These are phyloP conservation scores for Mycena alexandri DNA, from an alignment of 768 basidiomycete species.

Conservation along the genomic window DNA sequence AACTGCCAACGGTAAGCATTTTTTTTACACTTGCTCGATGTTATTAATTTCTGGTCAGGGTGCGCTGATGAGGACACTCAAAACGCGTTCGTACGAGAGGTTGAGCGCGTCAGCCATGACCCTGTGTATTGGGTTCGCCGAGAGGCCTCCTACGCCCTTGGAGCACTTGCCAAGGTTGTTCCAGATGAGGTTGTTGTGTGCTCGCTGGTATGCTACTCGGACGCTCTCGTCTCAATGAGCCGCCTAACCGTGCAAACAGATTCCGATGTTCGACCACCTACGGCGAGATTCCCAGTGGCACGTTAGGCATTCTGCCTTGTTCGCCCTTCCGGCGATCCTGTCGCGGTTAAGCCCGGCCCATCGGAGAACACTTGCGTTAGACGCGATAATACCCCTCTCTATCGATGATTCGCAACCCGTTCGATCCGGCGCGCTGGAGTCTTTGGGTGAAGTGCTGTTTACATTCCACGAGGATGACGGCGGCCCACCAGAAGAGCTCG, in stretches of 20 bases:
- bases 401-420: slow-evolving; percentile 75
- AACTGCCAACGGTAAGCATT: slow-evolving; percentile 76
- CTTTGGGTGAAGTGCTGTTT: slow-evolving; percentile 90
- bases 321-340: slow-evolving; percentile 86
- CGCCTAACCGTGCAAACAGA: slow-evolving; percentile 56
- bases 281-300: slow-evolving; percentile 79
- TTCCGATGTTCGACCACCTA: slow-evolving; percentile 83
- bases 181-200: slow-evolving; percentile 77
- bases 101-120: slow-evolving; percentile 75
- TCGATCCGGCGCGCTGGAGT: slow-evolving; percentile 84
- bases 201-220: slow-evolving; percentile 65
- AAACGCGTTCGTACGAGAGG: slow-evolving; percentile 77
- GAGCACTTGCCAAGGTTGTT: slow-evolving; percentile 88
- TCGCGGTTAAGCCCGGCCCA: slow-evolving; percentile 69
- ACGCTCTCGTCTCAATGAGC: not conserved
- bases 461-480: slow-evolving; percentile 75
- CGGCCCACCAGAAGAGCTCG: slow-evolving; percentile 80
- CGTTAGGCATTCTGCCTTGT: slow-evolving; percentile 89
- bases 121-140: slow-evolving; percentile 83
- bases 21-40: slow-evolving; percentile 27
- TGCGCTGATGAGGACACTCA: slow-evolving; percentile 68
- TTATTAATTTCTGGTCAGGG: slow-evolving; percentile 52
- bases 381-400: slow-evolving; percentile 72
- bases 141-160: slow-evolving; percentile 90
- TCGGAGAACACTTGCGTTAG: slow-evolving; percentile 74